These are phyloP conservation scores for Lepidopterella palustris DNA, from an alignment of 495 filamentous ascomycete species.

Conservation along the genomic window DNA sequence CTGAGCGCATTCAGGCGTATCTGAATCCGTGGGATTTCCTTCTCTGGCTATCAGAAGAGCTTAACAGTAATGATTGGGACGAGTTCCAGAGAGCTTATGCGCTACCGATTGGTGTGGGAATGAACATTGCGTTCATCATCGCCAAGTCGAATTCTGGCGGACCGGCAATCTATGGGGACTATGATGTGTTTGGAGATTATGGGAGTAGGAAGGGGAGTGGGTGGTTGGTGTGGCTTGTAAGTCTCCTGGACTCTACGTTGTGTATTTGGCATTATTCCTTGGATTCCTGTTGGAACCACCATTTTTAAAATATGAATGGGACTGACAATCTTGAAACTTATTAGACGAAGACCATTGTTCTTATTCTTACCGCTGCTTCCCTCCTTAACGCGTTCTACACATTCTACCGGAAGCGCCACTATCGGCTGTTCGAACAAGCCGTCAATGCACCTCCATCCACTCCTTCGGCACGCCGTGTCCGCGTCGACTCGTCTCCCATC, in stretches of 20 bases:
- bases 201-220: slow-evolving; percentile 42
- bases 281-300: too few relatives aligned
- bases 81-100: slow-evolving; percentile 67
- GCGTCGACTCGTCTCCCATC: slow-evolving; percentile 79
- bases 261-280: too few relatives aligned
- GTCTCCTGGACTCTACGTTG: slow-evolving; percentile 41
- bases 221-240: slow-evolving; percentile 72
- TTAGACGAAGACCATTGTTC: slow-evolving; percentile 62
- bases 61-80: slow-evolving; percentile 85
- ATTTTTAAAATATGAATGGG: neutral
- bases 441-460: slow-evolving; percentile 70
- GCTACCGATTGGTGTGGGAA: slow-evolving; percentile 59
- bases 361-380: slow-evolving; percentile 58
- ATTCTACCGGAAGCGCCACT: slow-evolving; percentile 73
- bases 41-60: slow-evolving; percentile 80
- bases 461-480: slow-evolving; percentile 81
- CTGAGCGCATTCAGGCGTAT: slow-evolving; percentile 66
- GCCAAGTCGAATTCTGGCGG: slow-evolving; percentile 64
- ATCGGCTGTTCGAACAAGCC: slow-evolving; percentile 83
- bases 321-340: slow-evolving; percentile 12
- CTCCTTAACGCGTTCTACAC: slow-evolving; percentile 73
- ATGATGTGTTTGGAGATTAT: slow-evolving; percentile 82
- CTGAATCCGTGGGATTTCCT: slow-evolving; percentile 85
- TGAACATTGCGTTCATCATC: slow-evolving; percentile 77
- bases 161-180: slow-evolving; percentile 36